These are phyloP conservation scores for Chaetomidium leptoderma DNA, from an alignment of 495 filamentous ascomycete species.

Conservation along the genomic window DNA sequence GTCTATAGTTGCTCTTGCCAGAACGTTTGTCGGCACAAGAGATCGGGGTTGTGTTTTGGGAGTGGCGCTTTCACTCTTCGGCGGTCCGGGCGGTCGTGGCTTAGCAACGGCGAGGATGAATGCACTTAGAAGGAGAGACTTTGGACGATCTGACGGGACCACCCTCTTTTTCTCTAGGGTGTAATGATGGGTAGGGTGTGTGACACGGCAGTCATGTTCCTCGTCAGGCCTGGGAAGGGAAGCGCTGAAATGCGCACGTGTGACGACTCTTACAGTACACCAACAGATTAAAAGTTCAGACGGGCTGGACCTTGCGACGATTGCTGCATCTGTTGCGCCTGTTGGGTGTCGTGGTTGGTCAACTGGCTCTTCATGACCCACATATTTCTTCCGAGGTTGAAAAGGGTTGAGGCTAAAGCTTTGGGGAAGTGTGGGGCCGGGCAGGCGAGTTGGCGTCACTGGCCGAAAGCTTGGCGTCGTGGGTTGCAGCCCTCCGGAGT, in stretches of 20 bases:
- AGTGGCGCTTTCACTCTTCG: neutral
- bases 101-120: neutral
- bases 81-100: neutral
- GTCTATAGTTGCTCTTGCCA: neutral
- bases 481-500: too few relatives aligned
- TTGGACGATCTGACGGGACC: neutral
- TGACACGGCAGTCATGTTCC: neutral
- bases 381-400: conserved; percentile 10
- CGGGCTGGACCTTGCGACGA: neutral
- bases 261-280: neutral
- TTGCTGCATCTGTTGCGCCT: neutral
- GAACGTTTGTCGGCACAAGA: neutral
- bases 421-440: conserved; percentile 3
- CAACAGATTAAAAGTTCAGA: conserved; percentile 7
- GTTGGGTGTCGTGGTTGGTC: neutral
- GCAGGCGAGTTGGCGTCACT: neutral
- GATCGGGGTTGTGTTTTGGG: neutral
- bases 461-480: neutral
- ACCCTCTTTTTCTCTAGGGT: neutral
- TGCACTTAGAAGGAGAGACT: neutral
- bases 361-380: neutral
- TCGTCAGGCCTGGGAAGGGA: neutral
- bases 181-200: neutral
- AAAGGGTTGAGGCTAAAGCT: conserved; percentile 13
- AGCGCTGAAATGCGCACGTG: neutral